Conservation (phyloP, 805 yeast species). For the Wickerhamomyces chambardii region DNA sequence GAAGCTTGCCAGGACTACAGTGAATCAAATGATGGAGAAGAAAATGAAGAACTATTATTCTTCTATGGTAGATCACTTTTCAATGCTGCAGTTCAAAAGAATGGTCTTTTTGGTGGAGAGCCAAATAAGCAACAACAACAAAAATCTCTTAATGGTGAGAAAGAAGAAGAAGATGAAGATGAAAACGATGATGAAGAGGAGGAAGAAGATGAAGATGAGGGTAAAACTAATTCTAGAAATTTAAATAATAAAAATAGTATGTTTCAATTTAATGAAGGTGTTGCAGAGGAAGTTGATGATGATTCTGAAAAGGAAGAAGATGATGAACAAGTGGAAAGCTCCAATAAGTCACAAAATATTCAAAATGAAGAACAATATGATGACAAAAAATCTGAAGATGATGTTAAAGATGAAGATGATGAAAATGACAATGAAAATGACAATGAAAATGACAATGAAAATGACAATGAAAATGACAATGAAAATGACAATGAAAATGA, state of each 20-base stretch:
- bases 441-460: constrained; percentile 14
- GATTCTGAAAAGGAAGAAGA: constrained; percentile 12
- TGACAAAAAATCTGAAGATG: constrained; percentile 13
- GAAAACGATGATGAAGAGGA: constrained; percentile 14
- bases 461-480: constrained; percentile 14
- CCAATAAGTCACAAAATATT: no score
- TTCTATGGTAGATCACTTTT: constrained; percentile 77
- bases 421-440: constrained; percentile 11
- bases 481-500: constrained; percentile 9
- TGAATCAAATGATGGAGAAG: constrained; percentile 43
- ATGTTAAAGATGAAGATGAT: constrained; percentile 18
- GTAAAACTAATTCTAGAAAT: constrained; percentile 7
- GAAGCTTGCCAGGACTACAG: constrained; percentile 59
- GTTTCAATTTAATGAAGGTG: constrained; percentile 28
- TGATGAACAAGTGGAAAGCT: constrained; percentile 11
- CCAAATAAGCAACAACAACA: constrained; percentile 2
- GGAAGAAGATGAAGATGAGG: constrained; percentile 13
- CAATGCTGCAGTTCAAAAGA: constrained; percentile 63
- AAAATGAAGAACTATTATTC: constrained; percentile 63
- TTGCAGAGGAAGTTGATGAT: constrained; percentile 23
- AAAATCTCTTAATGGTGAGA: constrained; percentile 5
- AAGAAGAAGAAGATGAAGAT: constrained; percentile 18
- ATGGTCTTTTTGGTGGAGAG: constrained; percentile 65
- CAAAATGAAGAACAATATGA: constrained; percentile 12
- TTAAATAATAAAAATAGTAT: constrained; percentile 2